Conservation (phyloP, 75 land plant species). For the Cryptomeria japonica region DNA sequence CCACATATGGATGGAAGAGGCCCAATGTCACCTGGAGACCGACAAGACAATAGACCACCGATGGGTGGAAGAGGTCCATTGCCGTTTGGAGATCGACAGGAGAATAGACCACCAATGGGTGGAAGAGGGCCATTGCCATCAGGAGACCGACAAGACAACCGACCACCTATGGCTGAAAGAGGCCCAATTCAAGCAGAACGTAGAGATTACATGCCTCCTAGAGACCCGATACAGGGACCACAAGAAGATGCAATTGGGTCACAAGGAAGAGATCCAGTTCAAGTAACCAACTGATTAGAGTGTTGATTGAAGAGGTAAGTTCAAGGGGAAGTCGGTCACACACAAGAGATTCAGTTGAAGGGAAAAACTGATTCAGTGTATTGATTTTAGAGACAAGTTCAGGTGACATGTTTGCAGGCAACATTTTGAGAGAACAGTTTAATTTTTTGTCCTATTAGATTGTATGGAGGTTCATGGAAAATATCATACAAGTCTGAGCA, state of each 20-base stretch:
- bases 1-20: background rate
- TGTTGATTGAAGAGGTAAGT: background rate
- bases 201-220: background rate
- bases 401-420: background rate
- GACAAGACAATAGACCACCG: background rate
- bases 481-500: background rate
- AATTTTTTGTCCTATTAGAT: background rate
- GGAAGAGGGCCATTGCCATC: background rate
- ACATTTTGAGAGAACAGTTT: background rate
- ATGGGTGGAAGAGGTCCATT: background rate
- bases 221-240: background rate
- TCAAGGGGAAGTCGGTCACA: background rate
- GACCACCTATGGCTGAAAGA: background rate
- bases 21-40: background rate
- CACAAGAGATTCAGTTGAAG: background rate
- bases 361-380: background rate
- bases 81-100: background rate
- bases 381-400: background rate
- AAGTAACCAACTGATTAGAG: background rate
- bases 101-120: background rate
- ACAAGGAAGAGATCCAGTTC: conserved; percentile 2
- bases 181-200: background rate
- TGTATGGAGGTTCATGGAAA: background rate
- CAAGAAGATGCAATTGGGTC: background rate
- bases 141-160: background rate